Percentiles rank a stretch among this genome's conserved stretches.
phyloP scores from a whole-genome alignment of 805 yeast genomes.

The Kuraishia piskuri region DNA sequence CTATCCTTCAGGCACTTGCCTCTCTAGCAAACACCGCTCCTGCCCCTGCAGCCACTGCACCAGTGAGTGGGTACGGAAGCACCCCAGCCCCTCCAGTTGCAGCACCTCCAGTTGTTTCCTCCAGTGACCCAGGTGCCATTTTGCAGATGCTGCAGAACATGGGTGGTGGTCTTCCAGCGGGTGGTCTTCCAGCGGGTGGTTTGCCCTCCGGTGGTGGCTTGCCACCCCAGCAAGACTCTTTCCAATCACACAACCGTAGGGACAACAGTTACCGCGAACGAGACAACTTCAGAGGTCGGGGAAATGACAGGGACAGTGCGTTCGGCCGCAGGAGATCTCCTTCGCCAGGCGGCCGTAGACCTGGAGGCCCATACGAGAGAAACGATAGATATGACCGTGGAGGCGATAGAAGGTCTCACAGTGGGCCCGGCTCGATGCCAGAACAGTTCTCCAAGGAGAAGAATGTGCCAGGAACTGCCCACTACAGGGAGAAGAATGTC shows the following conservation, averaged over 20 bases:
- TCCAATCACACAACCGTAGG: slow-evolving; percentile 18
- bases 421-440: slow-evolving; percentile 23
- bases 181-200: neutral
- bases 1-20: slow-evolving; percentile 64
- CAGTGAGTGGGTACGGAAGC: slow-evolving; percentile 15
- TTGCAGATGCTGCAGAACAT: neutral
- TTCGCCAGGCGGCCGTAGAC: slow-evolving; percentile 9
- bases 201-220: slow-evolving; percentile 9
- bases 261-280: slow-evolving; percentile 42
- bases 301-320: slow-evolving; percentile 1
- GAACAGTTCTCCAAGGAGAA: slow-evolving; percentile 43
- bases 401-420: slow-evolving; percentile 13
- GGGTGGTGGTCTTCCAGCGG: neutral
- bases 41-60: slow-evolving; percentile 23
- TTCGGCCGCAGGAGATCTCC: slow-evolving; percentile 9
- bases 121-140: neutral
- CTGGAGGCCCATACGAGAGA: slow-evolving; percentile 20
- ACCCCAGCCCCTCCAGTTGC: slow-evolving; percentile 6
- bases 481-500: slow-evolving; percentile 68
- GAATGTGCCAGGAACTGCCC: slow-evolving; percentile 64
- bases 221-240: slow-evolving; percentile 3
- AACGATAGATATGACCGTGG: slow-evolving; percentile 36
- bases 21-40: slow-evolving; percentile 44
- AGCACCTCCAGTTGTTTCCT: slow-evolving; percentile 2
- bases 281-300: slow-evolving; percentile 36